phyloP scores from a whole-genome alignment of 805 yeast genomes.

The Ogataea nonfermentans region DNA sequence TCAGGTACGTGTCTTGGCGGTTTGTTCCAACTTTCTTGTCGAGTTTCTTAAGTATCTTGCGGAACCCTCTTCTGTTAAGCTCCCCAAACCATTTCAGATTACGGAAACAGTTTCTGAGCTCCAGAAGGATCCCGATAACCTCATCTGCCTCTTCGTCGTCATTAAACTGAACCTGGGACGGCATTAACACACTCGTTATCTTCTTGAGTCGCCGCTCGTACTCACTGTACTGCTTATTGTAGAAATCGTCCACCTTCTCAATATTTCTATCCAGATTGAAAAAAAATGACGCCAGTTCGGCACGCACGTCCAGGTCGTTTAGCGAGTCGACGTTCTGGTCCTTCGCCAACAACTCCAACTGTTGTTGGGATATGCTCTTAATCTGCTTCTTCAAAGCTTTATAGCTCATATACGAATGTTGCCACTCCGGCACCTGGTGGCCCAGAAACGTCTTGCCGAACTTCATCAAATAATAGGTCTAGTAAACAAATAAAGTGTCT shows the following conservation, averaged over 20 bases:
- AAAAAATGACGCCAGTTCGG: conserved; percentile 64
- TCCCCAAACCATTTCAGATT: conserved; percentile 94
- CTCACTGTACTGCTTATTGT: conserved; percentile 68
- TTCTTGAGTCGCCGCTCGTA: conserved; percentile 66
- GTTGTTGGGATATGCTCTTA: conserved; percentile 54
- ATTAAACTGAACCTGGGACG: conserved; percentile 21
- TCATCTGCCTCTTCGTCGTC: conserved; percentile 62
- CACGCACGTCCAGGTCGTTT: conserved; percentile 42
- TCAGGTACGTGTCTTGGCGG: conserved; percentile 55
- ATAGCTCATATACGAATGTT: conserved; percentile 76
- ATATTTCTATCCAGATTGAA: conserved; percentile 76
- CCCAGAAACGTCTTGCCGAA: conserved; percentile 76
- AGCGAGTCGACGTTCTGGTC: conserved; percentile 34
- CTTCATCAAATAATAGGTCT: conserved; percentile 58
- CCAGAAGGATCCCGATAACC: conserved; percentile 64
- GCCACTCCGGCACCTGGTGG: conserved; percentile 96
- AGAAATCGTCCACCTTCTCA: conserved; percentile 78
- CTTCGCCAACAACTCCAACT: conserved; percentile 32
- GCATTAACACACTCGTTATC: conserved; percentile 40
- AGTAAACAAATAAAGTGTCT: neutral
- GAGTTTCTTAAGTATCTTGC: conserved; percentile 83
- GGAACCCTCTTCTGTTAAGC: conserved; percentile 84
- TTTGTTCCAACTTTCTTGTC: conserved; percentile 76
- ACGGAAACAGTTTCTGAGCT: conserved; percentile 70
- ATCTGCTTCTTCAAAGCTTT: conserved; percentile 79